Evolutionary conservation across 2,329 filamentous ascomycete genomes (phyloP).

Genomic region (Fusarium caatingaense): DNA sequence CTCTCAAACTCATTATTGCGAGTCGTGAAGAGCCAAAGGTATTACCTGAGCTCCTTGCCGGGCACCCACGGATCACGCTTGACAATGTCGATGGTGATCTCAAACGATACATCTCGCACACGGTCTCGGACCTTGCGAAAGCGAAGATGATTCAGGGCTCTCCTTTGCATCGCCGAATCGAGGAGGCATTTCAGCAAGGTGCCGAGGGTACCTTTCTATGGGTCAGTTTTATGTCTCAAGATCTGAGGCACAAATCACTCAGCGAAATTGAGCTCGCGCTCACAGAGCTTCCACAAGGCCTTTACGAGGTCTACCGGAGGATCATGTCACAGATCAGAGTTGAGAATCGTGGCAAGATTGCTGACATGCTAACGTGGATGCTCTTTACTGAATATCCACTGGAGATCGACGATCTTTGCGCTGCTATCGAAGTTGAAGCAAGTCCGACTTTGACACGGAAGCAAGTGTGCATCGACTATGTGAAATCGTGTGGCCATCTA

Average conservation of each 20-base stretch:
- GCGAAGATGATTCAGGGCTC: background rate
- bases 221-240: background rate
- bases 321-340: background rate
- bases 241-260: background rate
- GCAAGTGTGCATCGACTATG: too few relatives aligned
- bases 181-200: background rate
- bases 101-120: background rate
- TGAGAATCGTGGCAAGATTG: background rate
- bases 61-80: background rate
- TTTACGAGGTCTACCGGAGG: background rate
- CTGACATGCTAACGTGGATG: constrained; percentile 11
- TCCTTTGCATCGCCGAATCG: rapidly evolving
- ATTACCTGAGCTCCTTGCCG: background rate
- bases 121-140: background rate
- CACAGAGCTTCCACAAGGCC: rapidly evolving
- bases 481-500: too few relatives aligned
- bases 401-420: too few relatives aligned
- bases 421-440: too few relatives aligned
- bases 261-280: background rate
- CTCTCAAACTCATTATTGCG: background rate
- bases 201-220: background rate
- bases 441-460: too few relatives aligned
- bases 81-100: background rate
- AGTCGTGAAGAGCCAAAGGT: constrained; percentile 3
- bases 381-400: background rate